Conservation (phyloP, 768 basidiomycete species). For the Mycena albidolilacea region DNA sequence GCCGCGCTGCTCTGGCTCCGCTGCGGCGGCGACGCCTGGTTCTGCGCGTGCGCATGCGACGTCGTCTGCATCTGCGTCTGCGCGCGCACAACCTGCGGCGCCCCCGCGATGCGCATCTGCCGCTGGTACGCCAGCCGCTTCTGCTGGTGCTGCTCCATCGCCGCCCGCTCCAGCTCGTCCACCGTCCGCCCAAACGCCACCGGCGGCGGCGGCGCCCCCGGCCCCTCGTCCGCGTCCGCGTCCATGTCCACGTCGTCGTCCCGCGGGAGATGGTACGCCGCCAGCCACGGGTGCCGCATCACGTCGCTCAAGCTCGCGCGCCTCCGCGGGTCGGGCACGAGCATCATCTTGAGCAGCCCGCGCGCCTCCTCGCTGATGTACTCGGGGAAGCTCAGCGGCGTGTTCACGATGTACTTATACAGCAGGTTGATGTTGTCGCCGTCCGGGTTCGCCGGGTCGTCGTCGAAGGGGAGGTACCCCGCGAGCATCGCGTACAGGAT, state of each 20-base stretch:
- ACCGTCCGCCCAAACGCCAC: conserved; percentile 77
- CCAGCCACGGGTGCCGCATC: conserved; percentile 93
- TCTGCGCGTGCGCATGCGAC: conserved; percentile 50
- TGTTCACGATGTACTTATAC: conserved; percentile 99
- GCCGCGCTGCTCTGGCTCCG: conserved; percentile 65
- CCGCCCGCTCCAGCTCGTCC: conserved; percentile 82
- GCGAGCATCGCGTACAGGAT: conserved; percentile 98
- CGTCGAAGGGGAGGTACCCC: conserved; percentile 98
- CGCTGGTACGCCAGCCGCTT: conserved; percentile 87
- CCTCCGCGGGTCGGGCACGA: conserved; percentile 90
- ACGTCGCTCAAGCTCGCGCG: conserved; percentile 84
- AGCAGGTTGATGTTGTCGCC: conserved; percentile 99
- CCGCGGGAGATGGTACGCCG: conserved; percentile 65
- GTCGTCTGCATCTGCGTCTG: conserved; percentile 59
- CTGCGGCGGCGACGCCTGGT: conserved; percentile 48
- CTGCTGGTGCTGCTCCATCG: conserved; percentile 88
- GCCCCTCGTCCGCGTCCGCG: no score
- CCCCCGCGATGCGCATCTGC: conserved; percentile 76
- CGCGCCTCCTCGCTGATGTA: conserved; percentile 90
- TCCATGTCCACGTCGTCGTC: conserved; percentile 43
- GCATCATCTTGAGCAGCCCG: conserved; percentile 90
- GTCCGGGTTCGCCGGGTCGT: conserved; percentile 98
- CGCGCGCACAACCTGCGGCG: conserved; percentile 69
- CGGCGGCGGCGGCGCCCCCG: conserved; percentile 38
- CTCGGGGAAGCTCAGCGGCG: conserved; percentile 96